Base-by-base conservation (phyloP, 2,329 filamentous ascomycete species). In the Immersiporthe knoxdaviesiana region DNA sequence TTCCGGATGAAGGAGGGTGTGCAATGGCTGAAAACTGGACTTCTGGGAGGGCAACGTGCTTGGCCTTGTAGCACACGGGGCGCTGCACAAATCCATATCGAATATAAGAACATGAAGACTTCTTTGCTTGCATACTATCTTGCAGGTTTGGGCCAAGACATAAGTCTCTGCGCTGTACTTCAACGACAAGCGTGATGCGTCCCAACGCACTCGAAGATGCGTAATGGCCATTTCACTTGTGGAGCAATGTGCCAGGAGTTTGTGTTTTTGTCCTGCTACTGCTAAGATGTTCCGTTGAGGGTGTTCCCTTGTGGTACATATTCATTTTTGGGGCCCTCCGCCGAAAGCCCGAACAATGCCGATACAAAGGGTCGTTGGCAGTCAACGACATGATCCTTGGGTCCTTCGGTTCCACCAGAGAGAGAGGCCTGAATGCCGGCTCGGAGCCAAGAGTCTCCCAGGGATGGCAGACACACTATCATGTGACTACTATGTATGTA, bases 1-100 rank as follows among this genome's bases (percentile, higher is more conserved):
- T 68, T 68, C 56, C 30, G 66, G 68, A 37, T 64, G 12, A 50
- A 61, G 68, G 65, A 61, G 61, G 63, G 54, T 32, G 39, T 62
- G 39, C 61, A 50, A 47, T 11, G 24, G 12, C 24, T 14, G 32
- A 30, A 52, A 30, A 50, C n/a, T 30, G 61, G 39, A 11, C 27
- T 52, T 62, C 11, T 30, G 52, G 52, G 52, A 27, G 52, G 27
- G 24, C 27, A 56, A 18, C 52, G 6, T 56, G 52, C 39, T 62
- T 27, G 35, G 41, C 21, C 24, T 18, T 16, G 5, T 7, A 56
- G 52, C 52, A 56, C 14, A 8, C 52, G 52, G 52, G 7, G 52
- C 24, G 61, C 30, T 65, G 63, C 27, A 39, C 60, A 63, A 30
- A 18, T 21, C 6, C 35, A 39, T 16, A 50, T 61, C 37, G 47